Evolutionary conservation across 306 rosid species (phyloP).

Genomic region (Glycine tomentella): DNA sequence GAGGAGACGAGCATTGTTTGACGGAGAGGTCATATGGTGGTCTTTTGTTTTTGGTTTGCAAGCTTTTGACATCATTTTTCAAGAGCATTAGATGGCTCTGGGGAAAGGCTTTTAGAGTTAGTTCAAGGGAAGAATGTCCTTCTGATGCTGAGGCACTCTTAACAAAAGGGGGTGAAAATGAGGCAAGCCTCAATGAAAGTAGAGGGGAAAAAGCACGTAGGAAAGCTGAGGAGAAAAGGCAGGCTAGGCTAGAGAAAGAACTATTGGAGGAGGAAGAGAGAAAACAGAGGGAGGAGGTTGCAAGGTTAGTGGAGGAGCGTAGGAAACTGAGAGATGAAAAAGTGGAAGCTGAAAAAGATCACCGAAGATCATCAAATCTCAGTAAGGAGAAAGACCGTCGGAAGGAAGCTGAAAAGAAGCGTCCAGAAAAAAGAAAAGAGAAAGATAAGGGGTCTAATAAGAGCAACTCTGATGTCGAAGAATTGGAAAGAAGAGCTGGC

Average conservation of each 20-base stretch:
- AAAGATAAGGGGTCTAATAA: slow-evolving; percentile 90
- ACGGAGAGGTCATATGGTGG: slow-evolving; percentile 88
- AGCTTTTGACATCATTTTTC: slow-evolving; percentile 79
- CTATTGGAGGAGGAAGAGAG: slow-evolving; percentile 96
- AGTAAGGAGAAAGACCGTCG: slow-evolving; percentile 66
- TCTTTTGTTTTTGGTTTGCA: slow-evolving; percentile 71
- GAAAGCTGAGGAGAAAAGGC: slow-evolving; percentile 99
- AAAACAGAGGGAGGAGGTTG: slow-evolving; percentile 99
- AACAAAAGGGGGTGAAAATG: slow-evolving; percentile 83
- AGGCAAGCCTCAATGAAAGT: slow-evolving; percentile 71
- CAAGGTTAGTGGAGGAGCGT: slow-evolving; percentile 96
- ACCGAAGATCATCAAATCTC: slow-evolving; percentile 60
- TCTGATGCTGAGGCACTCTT: slow-evolving; percentile 78
- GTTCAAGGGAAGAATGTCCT: slow-evolving; percentile 77
- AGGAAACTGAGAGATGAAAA: slow-evolving; percentile 93
- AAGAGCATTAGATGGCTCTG: slow-evolving; percentile 91
- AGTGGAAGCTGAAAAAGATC: slow-evolving; percentile 79
- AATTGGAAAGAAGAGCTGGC: slow-evolving; percentile 79
- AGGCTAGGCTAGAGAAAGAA: slow-evolving; percentile 95
- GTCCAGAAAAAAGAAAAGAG: slow-evolving; percentile 86
- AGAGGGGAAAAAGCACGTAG: slow-evolving; percentile 96
- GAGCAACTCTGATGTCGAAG: slow-evolving; percentile 98
- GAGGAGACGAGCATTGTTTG: slow-evolving; percentile 85
- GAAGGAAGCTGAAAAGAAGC: slow-evolving; percentile 90
- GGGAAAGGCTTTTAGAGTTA: slow-evolving; percentile 85